These are phyloP conservation scores for Solidago caesia DNA, from an alignment of 129 eudicot genomes.

Conservation along the genomic window DNA sequence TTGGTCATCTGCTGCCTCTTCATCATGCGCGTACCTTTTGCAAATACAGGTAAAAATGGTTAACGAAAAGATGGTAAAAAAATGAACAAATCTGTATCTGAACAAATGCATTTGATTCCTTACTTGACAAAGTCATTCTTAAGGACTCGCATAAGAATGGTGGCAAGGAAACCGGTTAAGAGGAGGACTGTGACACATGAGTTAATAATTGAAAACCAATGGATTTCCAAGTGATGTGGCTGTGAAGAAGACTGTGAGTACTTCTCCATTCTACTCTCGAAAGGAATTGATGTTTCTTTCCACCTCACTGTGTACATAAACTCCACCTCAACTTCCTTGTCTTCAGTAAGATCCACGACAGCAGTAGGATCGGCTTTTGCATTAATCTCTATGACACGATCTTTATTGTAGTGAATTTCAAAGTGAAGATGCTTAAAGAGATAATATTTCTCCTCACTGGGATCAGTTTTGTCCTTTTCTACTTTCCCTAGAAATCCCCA, in stretches of 20 bases:
- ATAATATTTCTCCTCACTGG: slow-evolving; percentile 45
- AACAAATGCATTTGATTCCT: slow-evolving; percentile 17
- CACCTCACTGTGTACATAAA: slow-evolving; percentile 56
- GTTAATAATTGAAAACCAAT: slow-evolving; percentile 66
- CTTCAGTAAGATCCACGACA: slow-evolving; percentile 53
- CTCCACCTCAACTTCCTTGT: slow-evolving; percentile 57
- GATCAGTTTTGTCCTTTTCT: slow-evolving; percentile 54
- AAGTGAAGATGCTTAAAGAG: slow-evolving; percentile 58
- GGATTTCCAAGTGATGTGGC: slow-evolving; percentile 62
- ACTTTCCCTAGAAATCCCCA: slow-evolving; percentile 63
- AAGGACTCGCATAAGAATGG: slow-evolving; percentile 59
- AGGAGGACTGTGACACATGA: slow-evolving; percentile 68
- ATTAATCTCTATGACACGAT: slow-evolving; percentile 56
- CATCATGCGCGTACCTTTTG: slow-evolving; percentile 59
- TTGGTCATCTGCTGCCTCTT: slow-evolving; percentile 62
- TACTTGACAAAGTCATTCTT: slow-evolving; percentile 65
- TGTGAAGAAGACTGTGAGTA: slow-evolving; percentile 55
- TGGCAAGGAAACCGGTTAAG: slow-evolving; percentile 59
- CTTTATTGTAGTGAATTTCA: slow-evolving; percentile 52
- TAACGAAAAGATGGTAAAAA: background rate
- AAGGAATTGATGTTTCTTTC: slow-evolving; percentile 52
- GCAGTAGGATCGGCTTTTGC: slow-evolving; percentile 56
- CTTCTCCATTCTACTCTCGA: slow-evolving; percentile 60
- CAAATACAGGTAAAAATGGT: slow-evolving; percentile 11
- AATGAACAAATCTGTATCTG: background rate